Evolutionary conservation across 768 basidiomycete genomes (phyloP), one percentile per base, ranked within the genome.

Genomic region (Panellus pusillus): DNA sequence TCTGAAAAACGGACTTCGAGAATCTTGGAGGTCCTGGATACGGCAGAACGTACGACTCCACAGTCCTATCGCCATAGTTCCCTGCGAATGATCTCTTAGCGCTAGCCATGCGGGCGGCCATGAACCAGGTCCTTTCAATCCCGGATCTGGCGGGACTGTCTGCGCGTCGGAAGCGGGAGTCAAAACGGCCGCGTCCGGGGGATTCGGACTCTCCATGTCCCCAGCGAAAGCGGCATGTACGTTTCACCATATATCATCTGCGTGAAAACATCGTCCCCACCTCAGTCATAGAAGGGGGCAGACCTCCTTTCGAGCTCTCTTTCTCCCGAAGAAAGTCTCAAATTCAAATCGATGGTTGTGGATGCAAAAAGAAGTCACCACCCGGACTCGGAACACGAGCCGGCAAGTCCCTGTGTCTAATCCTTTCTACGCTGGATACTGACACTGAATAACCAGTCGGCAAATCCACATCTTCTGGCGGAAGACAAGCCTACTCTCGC

Each of bases 121-220:
- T 78, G 52, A 70, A 77, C 42, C 62, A 71, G n/a, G 74, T 80
- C 17, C 64, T 79, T 19, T 68, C 70, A 5, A 64, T 77, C 59
- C 72, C 73, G 9, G 76, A 79, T 60, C 69, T 79, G 35, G 79
- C 77, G 36, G 71, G 74, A 12, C 65, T 80, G 27, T 63, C 68
- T 3, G 31, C 20, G 8, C 55, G 40, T 1, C 44, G n/a, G 13
- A n/a, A 14, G 15, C 11, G 31, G 6, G 13, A 17, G 20, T 32
- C 31, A 28, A 52, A 57, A 31, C 50, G 55, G 20, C 3, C 46
- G 31, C 50, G 55, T 39, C 15, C 42, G 4, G 13, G 4, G n/a
- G 48, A 55, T 11, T 39, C 32, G 17, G 53, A 56, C 17, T 15
- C 11, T 11, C 24, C 8, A 7, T 13, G 42, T 54, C 36, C 29